Percentiles rank a stretch among this genome's conserved stretches.
Conservation (phyloP, 441 rosid genomes). For the Gossypium aridum region DNA sequence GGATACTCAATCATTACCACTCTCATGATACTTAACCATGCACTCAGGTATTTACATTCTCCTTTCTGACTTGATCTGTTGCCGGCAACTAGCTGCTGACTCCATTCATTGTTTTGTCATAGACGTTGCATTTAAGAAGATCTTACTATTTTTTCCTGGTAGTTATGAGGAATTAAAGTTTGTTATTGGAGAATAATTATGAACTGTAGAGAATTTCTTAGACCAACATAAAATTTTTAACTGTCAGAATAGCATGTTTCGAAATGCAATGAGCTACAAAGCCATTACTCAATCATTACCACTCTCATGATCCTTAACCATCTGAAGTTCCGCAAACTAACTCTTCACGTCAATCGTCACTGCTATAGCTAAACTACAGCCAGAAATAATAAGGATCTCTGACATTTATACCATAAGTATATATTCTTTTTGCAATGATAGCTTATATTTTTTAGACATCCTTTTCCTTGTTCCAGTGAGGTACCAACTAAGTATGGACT, state of each 20-base stretch:
- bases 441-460: not conserved
- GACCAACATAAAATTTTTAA: not conserved
- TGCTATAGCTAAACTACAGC: not conserved
- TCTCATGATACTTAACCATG: conserved; percentile 95
- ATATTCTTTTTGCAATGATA: not conserved
- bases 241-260: not conserved
- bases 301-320: conserved; percentile 92
- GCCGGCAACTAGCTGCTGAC: conserved; percentile 2
- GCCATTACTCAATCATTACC: conserved; percentile 53
- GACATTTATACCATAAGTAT: not conserved
- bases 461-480: not conserved
- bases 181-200: not conserved
- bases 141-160: not conserved
- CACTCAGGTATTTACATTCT: conserved; percentile 60
- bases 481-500: not conserved
- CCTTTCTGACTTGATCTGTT: conserved; percentile 9
- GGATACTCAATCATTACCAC: conserved; percentile 74
- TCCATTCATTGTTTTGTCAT: not conserved
- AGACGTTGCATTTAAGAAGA: not conserved
- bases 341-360: not conserved
- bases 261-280: not conserved
- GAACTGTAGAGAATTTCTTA: not conserved
- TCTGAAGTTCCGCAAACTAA: not conserved
- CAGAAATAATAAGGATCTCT: not conserved
- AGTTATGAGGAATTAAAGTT: not conserved